Conservation (phyloP, 2,329 filamentous ascomycete genomes). For the Hypoxylon sp. region DNA sequence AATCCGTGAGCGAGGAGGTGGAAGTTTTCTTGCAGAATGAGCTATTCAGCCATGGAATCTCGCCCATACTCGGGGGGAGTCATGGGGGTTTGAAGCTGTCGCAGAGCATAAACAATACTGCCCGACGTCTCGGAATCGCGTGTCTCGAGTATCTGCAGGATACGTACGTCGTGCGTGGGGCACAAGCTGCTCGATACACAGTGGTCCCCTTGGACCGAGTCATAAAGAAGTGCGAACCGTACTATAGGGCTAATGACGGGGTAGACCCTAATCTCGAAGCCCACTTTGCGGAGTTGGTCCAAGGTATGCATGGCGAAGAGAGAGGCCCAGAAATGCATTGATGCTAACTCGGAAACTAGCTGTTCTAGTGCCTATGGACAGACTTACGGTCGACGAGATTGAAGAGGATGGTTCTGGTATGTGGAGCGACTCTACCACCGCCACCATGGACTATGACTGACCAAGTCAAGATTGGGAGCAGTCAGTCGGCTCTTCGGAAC, state of each 20-base stretch:
- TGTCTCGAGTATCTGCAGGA: slow-evolving; percentile 59
- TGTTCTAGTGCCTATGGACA: slow-evolving; percentile 59
- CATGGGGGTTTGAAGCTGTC: slow-evolving; percentile 46
- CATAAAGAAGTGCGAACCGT: slow-evolving; percentile 53
- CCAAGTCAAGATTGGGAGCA: slow-evolving; percentile 61
- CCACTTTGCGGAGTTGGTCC: slow-evolving; percentile 48
- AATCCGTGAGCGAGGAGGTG: slow-evolving; percentile 52
- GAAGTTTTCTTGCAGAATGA: slow-evolving; percentile 55
- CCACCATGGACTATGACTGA: slow-evolving; percentile 50
- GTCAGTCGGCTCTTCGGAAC: slow-evolving; percentile 63
- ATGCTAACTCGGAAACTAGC: slow-evolving; percentile 44
- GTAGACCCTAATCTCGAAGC: slow-evolving; percentile 45
- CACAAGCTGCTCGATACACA: slow-evolving; percentile 54
- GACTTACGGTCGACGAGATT: slow-evolving; percentile 64
- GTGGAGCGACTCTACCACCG: slow-evolving; percentile 53
- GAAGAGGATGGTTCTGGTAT: slow-evolving; percentile 69
- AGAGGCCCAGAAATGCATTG: too few species aligned
- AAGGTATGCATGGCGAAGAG: slow-evolving; percentile 52
- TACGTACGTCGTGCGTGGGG: slow-evolving; percentile 53
- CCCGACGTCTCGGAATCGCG: slow-evolving; percentile 52
- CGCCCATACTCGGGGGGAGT: slow-evolving; percentile 42
- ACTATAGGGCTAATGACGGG: slow-evolving; percentile 50
- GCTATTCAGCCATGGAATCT: slow-evolving; percentile 52
- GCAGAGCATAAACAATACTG: slow-evolving; percentile 48
- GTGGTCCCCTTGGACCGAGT: slow-evolving; percentile 54